Base-by-base conservation (phyloP, 1,284 basidiomycete species). In the Wolfiporia cocos region DNA sequence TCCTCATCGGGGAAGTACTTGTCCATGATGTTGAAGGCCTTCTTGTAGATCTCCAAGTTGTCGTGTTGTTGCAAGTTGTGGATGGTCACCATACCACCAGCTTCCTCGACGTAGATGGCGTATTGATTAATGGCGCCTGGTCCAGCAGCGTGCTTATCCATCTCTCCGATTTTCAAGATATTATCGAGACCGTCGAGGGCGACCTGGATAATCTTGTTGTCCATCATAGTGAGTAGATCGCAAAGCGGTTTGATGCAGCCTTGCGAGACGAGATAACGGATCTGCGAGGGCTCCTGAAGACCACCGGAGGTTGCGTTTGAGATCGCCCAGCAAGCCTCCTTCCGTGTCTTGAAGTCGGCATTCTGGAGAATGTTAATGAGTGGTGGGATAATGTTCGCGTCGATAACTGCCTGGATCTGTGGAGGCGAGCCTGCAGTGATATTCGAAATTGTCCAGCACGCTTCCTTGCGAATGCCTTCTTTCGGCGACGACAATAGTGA, bases 371-470 rank as follows among this genome's bases (percentile, higher is more conserved):
- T 97, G 71, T 97, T 95, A 74, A 99, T 95, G 48, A 99, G 81
- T 47, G 96, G 96, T 44, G 96, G 92, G 49, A 99, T 86, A 59
- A 99, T 94, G 69, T 88, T 88, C 42, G 86, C 86, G 51, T 89
- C 86, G 47, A 89, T 81, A 43, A 89, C 80, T 29, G 92, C 75
- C 67, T 98, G 95, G 56, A 99, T 99, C 69, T 99, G 95, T 56
- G 86, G 83, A 11, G 94, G 90, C 33, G 90, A 94, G 43, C 96
- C 96, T 30, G 96, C 96, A 37, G 96, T 99, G 63, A 99, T 81
- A 70, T 99, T 99, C 46, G 93, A 97, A 61, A 99, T 99, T 30
- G 96, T 99, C 96, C 96, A 99, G 74, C 96, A 99, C 14, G 96
- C 94, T 67, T 99, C 96, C 73, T 89, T 89, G 50, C 86, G 72